These are phyloP conservation scores for Pugionium cornutum DNA, from an alignment of 345 rosid species.

Conservation along the genomic window DNA sequence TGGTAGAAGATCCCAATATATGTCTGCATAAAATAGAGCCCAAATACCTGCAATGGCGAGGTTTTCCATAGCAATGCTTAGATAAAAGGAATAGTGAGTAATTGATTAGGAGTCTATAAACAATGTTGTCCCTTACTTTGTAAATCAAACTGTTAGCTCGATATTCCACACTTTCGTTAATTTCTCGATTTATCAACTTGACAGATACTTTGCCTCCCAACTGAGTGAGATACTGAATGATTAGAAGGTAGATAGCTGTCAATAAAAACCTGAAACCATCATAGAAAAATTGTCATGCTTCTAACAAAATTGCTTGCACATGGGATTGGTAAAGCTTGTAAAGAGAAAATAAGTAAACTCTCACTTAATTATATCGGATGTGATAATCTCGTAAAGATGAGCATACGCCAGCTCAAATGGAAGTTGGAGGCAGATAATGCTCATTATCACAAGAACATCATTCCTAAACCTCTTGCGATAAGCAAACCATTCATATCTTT, in stretches of 20 bases:
- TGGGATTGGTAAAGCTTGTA: background rate
- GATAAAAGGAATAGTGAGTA: constrained; percentile 10
- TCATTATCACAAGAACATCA: constrained; percentile 62
- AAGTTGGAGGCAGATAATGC: constrained; percentile 88
- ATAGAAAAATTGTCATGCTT: constrained; percentile 33
- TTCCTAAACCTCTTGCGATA: constrained; percentile 76
- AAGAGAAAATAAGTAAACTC: constrained; percentile 29
- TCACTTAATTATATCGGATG: constrained; percentile 65
- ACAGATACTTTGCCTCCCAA: constrained; percentile 81
- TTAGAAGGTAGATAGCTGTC: constrained; percentile 79
- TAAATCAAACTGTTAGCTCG: constrained; percentile 87
- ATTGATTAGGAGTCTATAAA: constrained; percentile 1
- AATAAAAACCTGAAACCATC: constrained; percentile 66
- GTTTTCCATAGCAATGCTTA: background rate
- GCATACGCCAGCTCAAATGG: constrained; percentile 98
- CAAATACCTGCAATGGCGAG: constrained; percentile 72
- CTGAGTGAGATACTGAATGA: constrained; percentile 77
- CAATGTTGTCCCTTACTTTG: constrained; percentile 53
- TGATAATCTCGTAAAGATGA: constrained; percentile 71
- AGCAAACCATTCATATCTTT: constrained; percentile 86
- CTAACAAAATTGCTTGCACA: constrained; percentile 8
- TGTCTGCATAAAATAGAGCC: constrained; percentile 94
- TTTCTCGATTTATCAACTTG: constrained; percentile 75
- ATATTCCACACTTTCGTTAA: constrained; percentile 66
- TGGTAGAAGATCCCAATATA: constrained; percentile 95